A percentile compares a stretch with the other conserved stretches of the same genome.
These are phyloP conservation scores for Kazachstania bromeliacearum DNA, from an alignment of 805 yeast species.

Conservation along the genomic window DNA sequence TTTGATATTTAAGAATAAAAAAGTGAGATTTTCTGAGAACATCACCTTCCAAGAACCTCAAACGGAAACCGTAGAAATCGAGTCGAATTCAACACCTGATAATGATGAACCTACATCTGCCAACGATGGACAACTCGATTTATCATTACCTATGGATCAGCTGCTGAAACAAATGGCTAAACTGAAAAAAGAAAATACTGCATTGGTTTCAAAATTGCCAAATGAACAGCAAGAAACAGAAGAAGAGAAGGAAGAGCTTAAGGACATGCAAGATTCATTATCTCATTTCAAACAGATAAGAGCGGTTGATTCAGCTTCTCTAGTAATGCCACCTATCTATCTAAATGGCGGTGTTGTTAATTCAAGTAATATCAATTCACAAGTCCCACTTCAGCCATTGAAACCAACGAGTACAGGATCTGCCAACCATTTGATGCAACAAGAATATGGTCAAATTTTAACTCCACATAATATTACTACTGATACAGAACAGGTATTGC, in stretches of 20 bases:
- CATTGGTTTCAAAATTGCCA: slow-evolving; percentile 26
- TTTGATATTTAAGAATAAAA: slow-evolving; percentile 38
- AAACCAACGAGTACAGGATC: slow-evolving; percentile 31
- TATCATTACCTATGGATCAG: slow-evolving; percentile 71
- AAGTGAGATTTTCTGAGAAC: slow-evolving; percentile 67
- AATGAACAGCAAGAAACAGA: slow-evolving; percentile 35
- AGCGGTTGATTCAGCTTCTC: slow-evolving; percentile 51
- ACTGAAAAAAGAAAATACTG: slow-evolving; percentile 15
- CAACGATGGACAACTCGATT: slow-evolving; percentile 37
- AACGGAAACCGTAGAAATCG: slow-evolving; percentile 3
- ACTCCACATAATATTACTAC: background rate
- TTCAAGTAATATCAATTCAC: background rate
- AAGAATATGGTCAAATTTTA: slow-evolving; percentile 11
- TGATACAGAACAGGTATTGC: slow-evolving; percentile 2
- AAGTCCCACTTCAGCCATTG: slow-evolving; percentile 19
- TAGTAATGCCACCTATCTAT: slow-evolving; percentile 6
- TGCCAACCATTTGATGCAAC: slow-evolving; percentile 25
- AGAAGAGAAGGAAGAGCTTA: slow-evolving; percentile 61
- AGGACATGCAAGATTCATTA: slow-evolving; percentile 66
- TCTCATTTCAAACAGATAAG: slow-evolving; percentile 64
- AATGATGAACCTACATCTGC: slow-evolving; percentile 7
- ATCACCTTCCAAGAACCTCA: slow-evolving; percentile 33
- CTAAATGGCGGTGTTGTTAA: background rate
- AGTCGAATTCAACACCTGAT: slow-evolving; percentile 1
- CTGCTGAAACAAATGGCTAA: slow-evolving; percentile 39